Evolutionary conservation across 345 rosid species (phyloP).

Genomic region (Erucastrum elatum): DNA sequence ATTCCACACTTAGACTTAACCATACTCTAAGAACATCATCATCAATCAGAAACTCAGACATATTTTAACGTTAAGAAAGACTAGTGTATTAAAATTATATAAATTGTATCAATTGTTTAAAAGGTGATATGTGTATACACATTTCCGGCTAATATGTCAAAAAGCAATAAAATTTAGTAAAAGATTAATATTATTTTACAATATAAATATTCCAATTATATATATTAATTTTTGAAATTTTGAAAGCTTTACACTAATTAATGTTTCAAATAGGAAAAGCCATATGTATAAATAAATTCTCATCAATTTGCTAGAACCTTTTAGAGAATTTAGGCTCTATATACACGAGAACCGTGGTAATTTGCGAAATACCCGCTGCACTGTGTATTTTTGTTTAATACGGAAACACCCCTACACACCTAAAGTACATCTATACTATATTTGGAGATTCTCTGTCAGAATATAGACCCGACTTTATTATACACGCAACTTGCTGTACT

Average conservation of each 20-base stretch:
- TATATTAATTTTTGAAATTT: too few relatives aligned
- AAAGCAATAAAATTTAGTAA: background rate
- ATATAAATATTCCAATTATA: background rate
- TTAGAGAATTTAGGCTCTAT: background rate
- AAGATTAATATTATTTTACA: background rate
- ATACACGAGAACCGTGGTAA: too few relatives aligned
- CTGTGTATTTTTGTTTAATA: too few relatives aligned
- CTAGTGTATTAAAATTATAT: background rate
- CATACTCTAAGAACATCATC: background rate
- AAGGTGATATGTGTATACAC: background rate
- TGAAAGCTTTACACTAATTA: background rate
- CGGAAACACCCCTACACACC: too few relatives aligned
- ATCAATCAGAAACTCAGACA: background rate
- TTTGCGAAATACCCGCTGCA: too few relatives aligned
- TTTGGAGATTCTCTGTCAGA: too few relatives aligned
- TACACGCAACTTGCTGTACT: too few relatives aligned
- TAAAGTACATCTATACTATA: too few relatives aligned
- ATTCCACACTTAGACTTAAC: background rate
- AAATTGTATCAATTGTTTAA: background rate
- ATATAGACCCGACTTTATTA: too few relatives aligned
- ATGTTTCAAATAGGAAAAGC: background rate
- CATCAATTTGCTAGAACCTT: background rate
- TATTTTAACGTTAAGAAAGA: background rate
- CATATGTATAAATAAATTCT: background rate
- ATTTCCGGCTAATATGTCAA: background rate